A percentile compares a stretch with the other conserved stretches of the same genome.
phyloP scores from a whole-genome alignment of 1,284 basidiomycete species.

The Marasmius fiardii region DNA sequence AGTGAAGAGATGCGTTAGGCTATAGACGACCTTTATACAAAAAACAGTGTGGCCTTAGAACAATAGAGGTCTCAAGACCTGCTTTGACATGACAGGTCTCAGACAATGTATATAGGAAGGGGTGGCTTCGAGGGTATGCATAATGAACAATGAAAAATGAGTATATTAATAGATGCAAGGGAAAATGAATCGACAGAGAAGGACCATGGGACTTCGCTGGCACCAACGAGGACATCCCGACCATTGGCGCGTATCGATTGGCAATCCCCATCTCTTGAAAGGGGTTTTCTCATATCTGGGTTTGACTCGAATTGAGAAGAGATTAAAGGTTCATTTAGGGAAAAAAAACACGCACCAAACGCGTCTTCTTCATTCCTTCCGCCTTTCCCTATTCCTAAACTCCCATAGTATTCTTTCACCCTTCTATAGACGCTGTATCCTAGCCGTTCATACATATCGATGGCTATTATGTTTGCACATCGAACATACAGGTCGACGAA shows the following conservation, averaged over 20 bases:
- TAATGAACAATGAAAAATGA: too few species aligned
- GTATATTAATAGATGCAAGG: too few species aligned
- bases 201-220: constrained; percentile 60
- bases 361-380: constrained; percentile 85
- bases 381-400: constrained; percentile 61
- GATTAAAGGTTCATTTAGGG: neutral
- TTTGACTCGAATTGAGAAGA: constrained; percentile 7
- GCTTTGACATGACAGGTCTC: too few species aligned
- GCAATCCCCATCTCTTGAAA: constrained; percentile 60
- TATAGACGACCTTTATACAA: too few species aligned
- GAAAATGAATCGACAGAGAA: too few species aligned
- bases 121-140: too few species aligned
- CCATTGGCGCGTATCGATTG: constrained; percentile 70
- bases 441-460: constrained; percentile 82
- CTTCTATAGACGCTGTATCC: constrained; percentile 86
- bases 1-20: too few species aligned
- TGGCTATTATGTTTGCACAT: constrained; percentile 74
- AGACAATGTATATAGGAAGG: too few species aligned
- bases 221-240: constrained; percentile 69
- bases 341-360: constrained; percentile 67
- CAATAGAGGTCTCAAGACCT: too few species aligned
- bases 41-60: too few species aligned
- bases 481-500: constrained; percentile 93
- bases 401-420: constrained; percentile 85
- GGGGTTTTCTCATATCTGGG: constrained; percentile 85